phyloP scores from a whole-genome alignment of 2,329 filamentous ascomycete species.

The Ophiostoma sp. region DNA sequence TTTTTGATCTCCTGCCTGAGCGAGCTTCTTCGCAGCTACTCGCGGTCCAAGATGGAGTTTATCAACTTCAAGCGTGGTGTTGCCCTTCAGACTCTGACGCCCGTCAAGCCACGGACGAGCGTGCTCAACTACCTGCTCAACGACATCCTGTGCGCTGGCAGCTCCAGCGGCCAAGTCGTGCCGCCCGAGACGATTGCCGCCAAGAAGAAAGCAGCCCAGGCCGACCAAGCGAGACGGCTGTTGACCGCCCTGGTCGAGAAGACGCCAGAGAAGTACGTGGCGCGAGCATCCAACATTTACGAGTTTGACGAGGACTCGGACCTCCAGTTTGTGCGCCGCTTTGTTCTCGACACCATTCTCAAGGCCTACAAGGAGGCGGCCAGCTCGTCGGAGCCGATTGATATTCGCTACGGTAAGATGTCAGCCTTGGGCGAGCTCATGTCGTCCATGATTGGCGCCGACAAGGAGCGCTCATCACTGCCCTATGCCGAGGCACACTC shows the following conservation, averaged over 20 bases:
- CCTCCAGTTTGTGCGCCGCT: slow-evolving; percentile 87
- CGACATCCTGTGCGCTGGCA: slow-evolving; percentile 64
- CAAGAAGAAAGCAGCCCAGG: slow-evolving; percentile 85
- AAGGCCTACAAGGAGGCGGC: slow-evolving; percentile 90
- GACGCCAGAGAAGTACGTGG: slow-evolving; percentile 72
- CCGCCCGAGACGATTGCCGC: slow-evolving; percentile 65
- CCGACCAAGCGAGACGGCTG: slow-evolving; percentile 80
- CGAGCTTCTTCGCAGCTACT: slow-evolving; percentile 89
- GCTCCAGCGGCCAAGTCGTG: slow-evolving; percentile 44
- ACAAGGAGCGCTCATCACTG: slow-evolving; percentile 65
- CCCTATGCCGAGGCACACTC: slow-evolving; percentile 51
- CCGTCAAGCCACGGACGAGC: slow-evolving; percentile 89
- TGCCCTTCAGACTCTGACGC: slow-evolving; percentile 78
- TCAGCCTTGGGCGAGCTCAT: slow-evolving; percentile 88
- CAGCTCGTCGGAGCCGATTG: slow-evolving; percentile 73
- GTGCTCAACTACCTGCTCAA: slow-evolving; percentile 92
- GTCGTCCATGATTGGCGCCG: slow-evolving; percentile 84
- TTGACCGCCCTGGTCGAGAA: slow-evolving; percentile 85
- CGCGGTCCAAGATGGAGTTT: slow-evolving; percentile 93
- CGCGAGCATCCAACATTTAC: slow-evolving; percentile 57
- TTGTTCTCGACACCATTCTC: slow-evolving; percentile 89
- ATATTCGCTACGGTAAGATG: slow-evolving; percentile 84
- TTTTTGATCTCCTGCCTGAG: slow-evolving; percentile 90
- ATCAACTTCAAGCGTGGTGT: slow-evolving; percentile 97
- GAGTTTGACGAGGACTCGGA: slow-evolving; percentile 77